phyloP scores from a whole-genome alignment of 495 filamentous ascomycete genomes.

The Xylaria scruposa region DNA sequence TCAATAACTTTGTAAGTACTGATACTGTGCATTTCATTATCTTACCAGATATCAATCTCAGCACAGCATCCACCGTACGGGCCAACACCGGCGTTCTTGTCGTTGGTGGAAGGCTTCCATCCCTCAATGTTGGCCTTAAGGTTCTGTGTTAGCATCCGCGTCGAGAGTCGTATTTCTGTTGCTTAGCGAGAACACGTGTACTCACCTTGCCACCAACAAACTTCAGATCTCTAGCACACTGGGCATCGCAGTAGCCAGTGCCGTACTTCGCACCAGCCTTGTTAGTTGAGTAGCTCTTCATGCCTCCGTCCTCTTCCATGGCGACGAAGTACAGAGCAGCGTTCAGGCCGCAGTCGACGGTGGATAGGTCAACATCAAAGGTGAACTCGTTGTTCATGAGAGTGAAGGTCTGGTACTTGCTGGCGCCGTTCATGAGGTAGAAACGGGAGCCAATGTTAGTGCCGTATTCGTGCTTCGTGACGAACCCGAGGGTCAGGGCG shows the following conservation, averaged over 20 bases:
- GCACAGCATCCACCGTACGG: conserved; percentile 72
- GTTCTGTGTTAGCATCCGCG: background rate
- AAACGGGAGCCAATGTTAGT: conserved; percentile 61
- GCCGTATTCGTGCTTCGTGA: conserved; percentile 57
- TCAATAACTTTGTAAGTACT: conserved; percentile 7
- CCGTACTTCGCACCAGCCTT: conserved; percentile 68
- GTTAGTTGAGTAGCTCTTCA: conserved; percentile 57
- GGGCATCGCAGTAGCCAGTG: conserved; percentile 65
- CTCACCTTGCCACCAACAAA: conserved; percentile 55
- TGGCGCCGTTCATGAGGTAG: conserved; percentile 60
- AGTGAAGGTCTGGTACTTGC: conserved; percentile 63
- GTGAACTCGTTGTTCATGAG: conserved; percentile 65
- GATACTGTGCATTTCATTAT: background rate
- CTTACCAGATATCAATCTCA: conserved; percentile 72
- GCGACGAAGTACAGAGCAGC: conserved; percentile 66
- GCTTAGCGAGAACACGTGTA: background rate
- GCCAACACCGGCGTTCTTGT: conserved; percentile 65
- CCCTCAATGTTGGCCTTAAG: conserved; percentile 62
- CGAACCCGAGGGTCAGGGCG: conserved; percentile 59
- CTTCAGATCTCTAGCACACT: conserved; percentile 63
- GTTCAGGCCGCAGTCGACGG: conserved; percentile 62
- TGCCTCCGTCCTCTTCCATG: conserved; percentile 64
- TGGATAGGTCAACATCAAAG: conserved; percentile 65
- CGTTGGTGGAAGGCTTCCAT: conserved; percentile 64
- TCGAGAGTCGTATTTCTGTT: background rate